Evolutionary conservation across 116 monocot genomes (phyloP).

Genomic region (Phalaenopsis hybrid): DNA sequence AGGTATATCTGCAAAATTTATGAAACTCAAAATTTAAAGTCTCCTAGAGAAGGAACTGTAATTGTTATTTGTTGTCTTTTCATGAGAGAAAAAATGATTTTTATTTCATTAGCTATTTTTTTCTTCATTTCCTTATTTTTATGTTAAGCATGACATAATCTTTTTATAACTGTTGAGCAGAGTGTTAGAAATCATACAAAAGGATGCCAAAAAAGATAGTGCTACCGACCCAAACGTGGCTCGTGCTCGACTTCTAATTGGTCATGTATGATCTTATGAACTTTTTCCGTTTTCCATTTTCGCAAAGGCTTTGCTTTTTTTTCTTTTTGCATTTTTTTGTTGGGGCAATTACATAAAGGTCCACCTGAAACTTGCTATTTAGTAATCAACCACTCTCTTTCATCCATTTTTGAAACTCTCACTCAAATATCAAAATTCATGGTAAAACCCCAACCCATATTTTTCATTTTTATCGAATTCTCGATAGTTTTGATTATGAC

Average conservation of each 20-base stretch:
- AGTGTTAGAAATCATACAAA: conserved; percentile 77
- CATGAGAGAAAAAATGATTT: neutral
- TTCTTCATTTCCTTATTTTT: neutral
- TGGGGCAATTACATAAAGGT: neutral
- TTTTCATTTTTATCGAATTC: too few species aligned
- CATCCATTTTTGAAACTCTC: too few species aligned
- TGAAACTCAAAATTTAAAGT: too few species aligned
- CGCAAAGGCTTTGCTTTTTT: neutral
- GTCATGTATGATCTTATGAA: conserved; percentile 43
- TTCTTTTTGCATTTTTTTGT: neutral
- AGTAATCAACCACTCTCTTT: too few species aligned
- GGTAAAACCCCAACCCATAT: too few species aligned
- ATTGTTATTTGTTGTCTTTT: too few species aligned
- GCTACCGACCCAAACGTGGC: conserved; percentile 43
- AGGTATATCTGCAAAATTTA: too few species aligned
- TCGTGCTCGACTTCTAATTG: conserved; percentile 63
- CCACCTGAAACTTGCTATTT: too few species aligned
- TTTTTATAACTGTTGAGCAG: conserved; percentile 21
- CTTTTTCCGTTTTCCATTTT: neutral
- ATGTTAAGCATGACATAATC: neutral
- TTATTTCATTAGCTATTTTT: neutral
- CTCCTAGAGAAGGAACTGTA: too few species aligned
- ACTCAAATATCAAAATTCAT: too few species aligned
- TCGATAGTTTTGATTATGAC: too few species aligned
- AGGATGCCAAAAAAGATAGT: conserved; percentile 73